These are phyloP conservation scores for Vaucheria bursata DNA, from an alignment of 352 stramenopile species.

Conservation along the genomic window DNA sequence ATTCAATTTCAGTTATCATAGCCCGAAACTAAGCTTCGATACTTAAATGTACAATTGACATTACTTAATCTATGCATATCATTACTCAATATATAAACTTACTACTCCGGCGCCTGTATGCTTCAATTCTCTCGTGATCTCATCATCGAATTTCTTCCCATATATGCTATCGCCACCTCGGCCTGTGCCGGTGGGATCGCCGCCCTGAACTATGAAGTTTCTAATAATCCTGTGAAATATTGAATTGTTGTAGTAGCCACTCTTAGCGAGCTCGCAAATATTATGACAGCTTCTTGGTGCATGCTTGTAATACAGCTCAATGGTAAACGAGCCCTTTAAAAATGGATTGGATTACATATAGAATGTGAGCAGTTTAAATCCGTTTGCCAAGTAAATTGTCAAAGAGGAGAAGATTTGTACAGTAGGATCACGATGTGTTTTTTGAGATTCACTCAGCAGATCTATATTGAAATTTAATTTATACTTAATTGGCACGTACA, in stretches of 20 bases:
- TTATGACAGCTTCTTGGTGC: slow-evolving; percentile 83
- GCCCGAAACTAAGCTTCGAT: too few species aligned
- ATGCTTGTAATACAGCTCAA: slow-evolving; percentile 85
- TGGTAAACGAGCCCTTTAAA: slow-evolving; percentile 65
- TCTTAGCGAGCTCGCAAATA: slow-evolving; percentile 54
- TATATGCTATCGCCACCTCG: slow-evolving; percentile 80
- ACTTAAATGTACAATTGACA: too few species aligned
- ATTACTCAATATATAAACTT: too few species aligned
- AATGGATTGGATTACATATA: not conserved
- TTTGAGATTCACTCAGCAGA: not conserved
- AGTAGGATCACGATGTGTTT: not conserved
- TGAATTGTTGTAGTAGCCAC: slow-evolving; percentile 86
- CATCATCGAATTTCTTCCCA: slow-evolving; percentile 84
- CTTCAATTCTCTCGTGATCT: slow-evolving; percentile 80
- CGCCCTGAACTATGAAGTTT: slow-evolving; percentile 92
- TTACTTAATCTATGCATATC: too few species aligned
- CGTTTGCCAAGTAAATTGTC: not conserved
- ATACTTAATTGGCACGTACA: not conserved
- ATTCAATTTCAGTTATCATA: too few species aligned
- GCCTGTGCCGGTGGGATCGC: slow-evolving; percentile 82
- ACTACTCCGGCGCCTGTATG: slow-evolving; percentile 82
- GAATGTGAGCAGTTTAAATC: not conserved
- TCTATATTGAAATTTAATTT: not conserved
- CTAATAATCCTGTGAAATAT: slow-evolving; percentile 91
- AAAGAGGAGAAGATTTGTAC: not conserved